Base-by-base conservation (phyloP, 2,329 filamentous ascomycete genomes). In the Lizonia empirigonia region DNA sequence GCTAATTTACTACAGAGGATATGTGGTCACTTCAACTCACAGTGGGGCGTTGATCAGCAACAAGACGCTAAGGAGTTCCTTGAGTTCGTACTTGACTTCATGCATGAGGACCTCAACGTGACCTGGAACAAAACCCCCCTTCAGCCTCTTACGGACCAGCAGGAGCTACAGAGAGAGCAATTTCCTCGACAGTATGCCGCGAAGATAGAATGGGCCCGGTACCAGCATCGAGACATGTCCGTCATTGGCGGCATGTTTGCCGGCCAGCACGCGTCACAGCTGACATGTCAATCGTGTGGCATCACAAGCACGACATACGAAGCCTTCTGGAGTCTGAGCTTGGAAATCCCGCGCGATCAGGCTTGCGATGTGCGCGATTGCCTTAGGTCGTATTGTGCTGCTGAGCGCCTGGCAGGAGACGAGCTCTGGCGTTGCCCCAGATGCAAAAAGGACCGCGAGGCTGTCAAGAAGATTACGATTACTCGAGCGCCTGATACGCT, bases 31-130 rank as follows among this genome's bases (percentile, higher is more conserved):
- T 74, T 86, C 58, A 84, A 84, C 50, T 79, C 82, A 6, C 80
- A 84, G 59, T 94, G 91, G 77, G 89, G 87, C 12, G 87, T 90
- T 32, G 79, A 80, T 19, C 78, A 85, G 40, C 93, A 97, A 69
- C 94, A 97, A 74, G 94, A 99, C 67, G 88, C 91, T 1, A 89
- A 92, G 59, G 94, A 97, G 65, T 96, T 96, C 61, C 86, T 93
- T 59, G 85, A 86, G 36, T 96, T 95, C 67, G 73, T 97, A 20
- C 80, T 96, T 29, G 86, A 90, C 44, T 86, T 88, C 59, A 79
- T 97, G 10, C 88, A 93, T 62, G 89, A 94, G 67, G 94, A 99
- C 73, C 86, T 95, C 5, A 95, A 96, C 69, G 74, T 80, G 6
- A 80, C 82, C 23, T 88, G 85, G 77, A 78, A 83, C 54, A 77